Base-by-base conservation (phyloP, 1,139 yeast genomes). In the Taphrina communis region DNA sequence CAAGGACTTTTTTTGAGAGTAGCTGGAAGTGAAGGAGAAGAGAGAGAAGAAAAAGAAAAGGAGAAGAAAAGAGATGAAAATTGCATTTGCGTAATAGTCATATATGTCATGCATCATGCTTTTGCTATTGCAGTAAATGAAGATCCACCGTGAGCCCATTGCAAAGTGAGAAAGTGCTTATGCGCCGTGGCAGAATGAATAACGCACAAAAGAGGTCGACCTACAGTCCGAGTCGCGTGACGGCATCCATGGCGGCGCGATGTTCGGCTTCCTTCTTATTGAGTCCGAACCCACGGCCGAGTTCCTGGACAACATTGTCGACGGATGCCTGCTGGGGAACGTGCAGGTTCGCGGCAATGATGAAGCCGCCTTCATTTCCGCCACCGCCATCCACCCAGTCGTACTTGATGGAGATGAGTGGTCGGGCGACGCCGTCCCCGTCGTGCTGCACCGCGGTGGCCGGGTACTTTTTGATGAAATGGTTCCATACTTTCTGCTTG, bases 401-500 rank as follows among this genome's bases (percentile, higher is more conserved):
- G 75, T 94, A 94, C 48, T 81, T 82, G 50, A 70, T 57, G 14
- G 48, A 19, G 11, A 59, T 57, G 36, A 60, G 39, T 6, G 69
- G 56, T 35, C 55, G 52, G 12, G 55, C 39, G 1, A 50, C 42
- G 35, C 31, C 31, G 31, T 25, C 31, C 31, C 31, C 31, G 17
- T 55, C 67, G 8, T 25, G 42, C 1, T 31, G 62, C 19, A 31
- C 63, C 25, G 62, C 25, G 0, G 96, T 89, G 51, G 86, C 87
- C 70, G 83, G 79, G 3, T 85, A 83, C 0, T 94, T 93, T 56
- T 87, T 84, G 0, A 97, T 97, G 66, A 94, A 86, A 65, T 88
- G 80, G 0, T 93, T 86, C 75, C 94, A 93, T 19, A 94, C 80
- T 71, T 87, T 88, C 19, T 87, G 84, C 75, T 94, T 94, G n/a